Percentiles rank a stretch among this genome's conserved stretches.
Conservation (phyloP, 257 asterid genomes). For the Nicotiana tabacum region DNA sequence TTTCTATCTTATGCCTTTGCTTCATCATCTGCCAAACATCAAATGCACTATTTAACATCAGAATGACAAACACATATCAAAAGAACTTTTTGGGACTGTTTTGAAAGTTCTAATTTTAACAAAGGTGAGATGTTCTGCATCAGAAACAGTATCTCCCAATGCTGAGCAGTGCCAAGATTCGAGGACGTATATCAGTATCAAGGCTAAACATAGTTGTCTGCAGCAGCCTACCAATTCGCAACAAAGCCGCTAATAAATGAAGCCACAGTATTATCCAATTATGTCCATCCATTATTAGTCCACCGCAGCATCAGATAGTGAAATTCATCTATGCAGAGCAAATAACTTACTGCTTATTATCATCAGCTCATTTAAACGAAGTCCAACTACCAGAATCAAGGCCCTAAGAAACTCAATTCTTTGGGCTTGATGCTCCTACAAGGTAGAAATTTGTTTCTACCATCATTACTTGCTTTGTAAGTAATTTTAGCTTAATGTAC, state of each 20-base stretch:
- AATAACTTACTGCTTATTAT: neutral
- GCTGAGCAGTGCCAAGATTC: neutral
- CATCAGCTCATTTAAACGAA: neutral
- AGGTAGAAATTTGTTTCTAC: neutral
- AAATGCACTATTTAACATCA: neutral
- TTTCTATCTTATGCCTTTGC: slow-evolving; percentile 90
- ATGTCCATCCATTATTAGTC: neutral
- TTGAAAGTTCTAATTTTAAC: neutral
- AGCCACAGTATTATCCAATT: neutral
- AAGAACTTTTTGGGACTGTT: neutral
- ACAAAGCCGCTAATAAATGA: neutral
- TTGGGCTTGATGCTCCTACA: neutral
- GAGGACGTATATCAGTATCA: neutral
- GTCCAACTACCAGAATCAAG: neutral
- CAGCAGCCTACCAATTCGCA: neutral
- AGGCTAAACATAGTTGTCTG: neutral
- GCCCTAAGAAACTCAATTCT: neutral
- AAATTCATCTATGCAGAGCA: neutral
- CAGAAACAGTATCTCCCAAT: neutral
- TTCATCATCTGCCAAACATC: slow-evolving; percentile 80
- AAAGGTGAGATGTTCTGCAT: neutral
- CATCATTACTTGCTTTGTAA: neutral
- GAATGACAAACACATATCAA: neutral
- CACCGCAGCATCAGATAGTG: neutral
- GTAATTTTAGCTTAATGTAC: neutral